These are phyloP conservation scores for Entamoeba dispar DNA, from an alignment of 208 protist species.

Conservation along the genomic window DNA sequence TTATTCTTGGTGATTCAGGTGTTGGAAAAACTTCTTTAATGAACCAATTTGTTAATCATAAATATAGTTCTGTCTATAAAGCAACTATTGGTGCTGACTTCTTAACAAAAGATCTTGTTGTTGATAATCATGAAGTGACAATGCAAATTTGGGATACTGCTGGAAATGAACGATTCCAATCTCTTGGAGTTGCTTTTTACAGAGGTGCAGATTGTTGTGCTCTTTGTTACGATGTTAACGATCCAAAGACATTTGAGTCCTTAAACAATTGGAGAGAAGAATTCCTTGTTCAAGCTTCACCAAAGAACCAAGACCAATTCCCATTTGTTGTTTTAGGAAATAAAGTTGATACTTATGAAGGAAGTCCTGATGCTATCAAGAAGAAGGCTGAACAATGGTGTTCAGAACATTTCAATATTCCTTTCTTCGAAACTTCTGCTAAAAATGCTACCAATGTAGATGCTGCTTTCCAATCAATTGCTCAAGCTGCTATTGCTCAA, in stretches of 20 bases:
- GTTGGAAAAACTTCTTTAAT: not conserved
- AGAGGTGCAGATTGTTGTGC: constrained; percentile 86
- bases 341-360: constrained; percentile 24
- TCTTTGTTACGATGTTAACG: constrained; percentile 45
- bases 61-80: not conserved
- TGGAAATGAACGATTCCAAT: constrained; percentile 95
- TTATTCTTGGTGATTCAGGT: not conserved
- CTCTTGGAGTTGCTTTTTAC: constrained; percentile 90
- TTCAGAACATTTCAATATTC: too few species aligned
- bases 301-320: constrained; percentile 17
- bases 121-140: not conserved
- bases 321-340: constrained; percentile 38
- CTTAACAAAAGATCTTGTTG: constrained; percentile 13
- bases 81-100: constrained; percentile 38
- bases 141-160: constrained; percentile 43
- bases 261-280: constrained; percentile 33
- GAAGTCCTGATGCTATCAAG: too few species aligned
- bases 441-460: too few species aligned
- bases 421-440: too few species aligned
- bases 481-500: too few species aligned
- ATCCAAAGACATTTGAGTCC: constrained; percentile 26
- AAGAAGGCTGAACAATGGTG: too few species aligned
- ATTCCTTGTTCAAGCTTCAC: constrained; percentile 7
- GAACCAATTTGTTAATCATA: not conserved
- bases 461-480: too few species aligned